Percentiles rank a stretch among this genome's conserved stretches.
Evolutionary conservation across 1,139 yeast genomes (phyloP).

Genomic region (Magnusiomyces fungicola): DNA sequence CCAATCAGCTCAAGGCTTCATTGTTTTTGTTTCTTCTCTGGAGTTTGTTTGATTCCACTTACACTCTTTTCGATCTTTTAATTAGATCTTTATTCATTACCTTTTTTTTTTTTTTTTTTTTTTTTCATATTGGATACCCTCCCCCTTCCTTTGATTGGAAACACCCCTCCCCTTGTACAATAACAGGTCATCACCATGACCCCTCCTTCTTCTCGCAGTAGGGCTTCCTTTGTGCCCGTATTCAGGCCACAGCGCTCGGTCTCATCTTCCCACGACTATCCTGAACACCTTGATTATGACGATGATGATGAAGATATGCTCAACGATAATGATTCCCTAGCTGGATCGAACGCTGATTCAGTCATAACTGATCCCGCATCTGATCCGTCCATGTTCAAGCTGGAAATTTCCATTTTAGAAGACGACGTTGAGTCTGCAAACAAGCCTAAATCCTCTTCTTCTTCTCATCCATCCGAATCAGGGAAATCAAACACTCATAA

Average conservation of each 20-base stretch:
- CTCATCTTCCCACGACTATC: not conserved
- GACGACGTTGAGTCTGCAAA: not conserved
- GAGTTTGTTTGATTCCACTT: too few species aligned
- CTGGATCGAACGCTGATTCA: constrained; percentile 1
- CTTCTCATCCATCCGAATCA: too few species aligned
- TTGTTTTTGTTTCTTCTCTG: not conserved
- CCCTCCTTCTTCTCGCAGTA: not conserved
- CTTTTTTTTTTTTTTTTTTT: too few species aligned
- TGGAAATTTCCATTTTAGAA: not conserved
- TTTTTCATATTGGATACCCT: too few species aligned
- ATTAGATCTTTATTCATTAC: not conserved
- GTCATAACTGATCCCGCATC: not conserved
- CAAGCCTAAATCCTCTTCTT: too few species aligned
- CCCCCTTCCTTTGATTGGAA: too few species aligned
- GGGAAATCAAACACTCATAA: too few species aligned
- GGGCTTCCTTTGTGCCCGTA: constrained; percentile 1
- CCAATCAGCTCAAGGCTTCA: not conserved
- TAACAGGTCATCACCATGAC: too few species aligned
- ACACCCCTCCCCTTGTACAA: too few species aligned
- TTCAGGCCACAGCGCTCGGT: not conserved
- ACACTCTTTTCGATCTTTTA: too few species aligned
- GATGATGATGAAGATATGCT: constrained; percentile 3
- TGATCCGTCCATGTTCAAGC: constrained; percentile 1
- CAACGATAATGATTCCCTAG: not conserved
- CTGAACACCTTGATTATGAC: not conserved